These are phyloP conservation scores for Ceratobasidium sp. DNA, from an alignment of 1,284 basidiomycete genomes.

Conservation along the genomic window DNA sequence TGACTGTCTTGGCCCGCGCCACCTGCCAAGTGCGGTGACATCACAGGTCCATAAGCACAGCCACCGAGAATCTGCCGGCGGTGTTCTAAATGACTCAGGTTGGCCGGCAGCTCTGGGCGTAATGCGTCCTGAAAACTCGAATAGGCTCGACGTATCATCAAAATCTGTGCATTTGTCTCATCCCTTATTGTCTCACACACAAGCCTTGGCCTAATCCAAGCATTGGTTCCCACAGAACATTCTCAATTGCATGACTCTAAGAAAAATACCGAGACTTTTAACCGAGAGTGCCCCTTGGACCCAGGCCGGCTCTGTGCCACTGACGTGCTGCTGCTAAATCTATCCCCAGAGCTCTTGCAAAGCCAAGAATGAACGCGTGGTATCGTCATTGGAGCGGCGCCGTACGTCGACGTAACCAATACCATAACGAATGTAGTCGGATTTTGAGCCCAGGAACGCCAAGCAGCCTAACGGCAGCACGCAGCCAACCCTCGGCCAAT, in stretches of 20 bases:
- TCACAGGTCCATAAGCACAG: neutral
- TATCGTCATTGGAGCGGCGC: neutral
- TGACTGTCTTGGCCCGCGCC: neutral
- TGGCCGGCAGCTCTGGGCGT: neutral
- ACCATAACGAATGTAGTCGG: neutral
- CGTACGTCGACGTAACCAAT: conserved; percentile 2
- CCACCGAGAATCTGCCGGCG: neutral
- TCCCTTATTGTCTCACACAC: neutral
- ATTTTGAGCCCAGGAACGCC: neutral
- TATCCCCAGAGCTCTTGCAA: neutral
- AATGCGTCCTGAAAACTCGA: neutral
- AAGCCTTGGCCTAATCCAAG: neutral
- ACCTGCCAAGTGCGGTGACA: neutral
- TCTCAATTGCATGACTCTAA: neutral
- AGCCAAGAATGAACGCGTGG: neutral
- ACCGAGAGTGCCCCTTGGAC: neutral
- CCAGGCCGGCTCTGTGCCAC: neutral
- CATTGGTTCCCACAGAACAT: conserved; percentile 12
- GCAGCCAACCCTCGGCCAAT: neutral
- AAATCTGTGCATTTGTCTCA: no score
- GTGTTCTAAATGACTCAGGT: neutral
- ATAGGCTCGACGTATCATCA: neutral
- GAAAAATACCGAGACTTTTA: conserved; percentile 6
- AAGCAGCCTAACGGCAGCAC: conserved; percentile 11
- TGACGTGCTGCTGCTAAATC: neutral